phyloP scores from a whole-genome alignment of 148 eudicot species.

The Suaeda aralocaspica region DNA sequence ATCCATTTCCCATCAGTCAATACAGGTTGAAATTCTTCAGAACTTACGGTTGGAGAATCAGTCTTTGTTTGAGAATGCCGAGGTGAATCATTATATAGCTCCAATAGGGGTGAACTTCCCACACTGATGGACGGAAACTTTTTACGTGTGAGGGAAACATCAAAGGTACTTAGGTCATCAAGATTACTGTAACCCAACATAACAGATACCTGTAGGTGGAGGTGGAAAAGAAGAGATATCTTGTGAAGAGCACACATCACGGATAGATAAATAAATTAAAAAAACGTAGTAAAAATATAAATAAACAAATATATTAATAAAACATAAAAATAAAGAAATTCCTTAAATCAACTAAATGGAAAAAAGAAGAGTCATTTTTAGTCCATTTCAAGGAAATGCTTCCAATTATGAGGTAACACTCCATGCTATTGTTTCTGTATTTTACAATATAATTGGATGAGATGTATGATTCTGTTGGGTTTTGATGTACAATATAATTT shows the following conservation, averaged over 20 bases:
- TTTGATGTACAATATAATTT: no score
- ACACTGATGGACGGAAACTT: slow-evolving; percentile 70
- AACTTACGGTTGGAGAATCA: slow-evolving; percentile 31
- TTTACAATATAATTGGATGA: not conserved
- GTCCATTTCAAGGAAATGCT: not conserved
- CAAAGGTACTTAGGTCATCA: slow-evolving; percentile 42
- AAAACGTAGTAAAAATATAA: no score
- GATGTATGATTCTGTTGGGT: no score
- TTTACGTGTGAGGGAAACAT: slow-evolving; percentile 53
- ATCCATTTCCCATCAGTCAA: slow-evolving; percentile 38
- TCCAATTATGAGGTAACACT: not conserved
- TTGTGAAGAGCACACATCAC: no score
- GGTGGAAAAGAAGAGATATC: no score
- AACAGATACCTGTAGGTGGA: slow-evolving; percentile 52
- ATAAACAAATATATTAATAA: not conserved
- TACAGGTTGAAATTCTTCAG: slow-evolving; percentile 42
- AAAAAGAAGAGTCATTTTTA: not conserved
- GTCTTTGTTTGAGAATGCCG: slow-evolving; percentile 34
- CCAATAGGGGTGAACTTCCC: slow-evolving; percentile 55
- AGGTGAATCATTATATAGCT: slow-evolving; percentile 55
- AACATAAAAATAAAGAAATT: not conserved
- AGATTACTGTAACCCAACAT: slow-evolving; percentile 48
- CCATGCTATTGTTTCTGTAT: not conserved
- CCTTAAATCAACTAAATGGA: slow-evolving; percentile 10
- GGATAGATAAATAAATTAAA: no score